phyloP scores from a whole-genome alignment of 108 stramenopile species.

The Epithemia pelagica region DNA sequence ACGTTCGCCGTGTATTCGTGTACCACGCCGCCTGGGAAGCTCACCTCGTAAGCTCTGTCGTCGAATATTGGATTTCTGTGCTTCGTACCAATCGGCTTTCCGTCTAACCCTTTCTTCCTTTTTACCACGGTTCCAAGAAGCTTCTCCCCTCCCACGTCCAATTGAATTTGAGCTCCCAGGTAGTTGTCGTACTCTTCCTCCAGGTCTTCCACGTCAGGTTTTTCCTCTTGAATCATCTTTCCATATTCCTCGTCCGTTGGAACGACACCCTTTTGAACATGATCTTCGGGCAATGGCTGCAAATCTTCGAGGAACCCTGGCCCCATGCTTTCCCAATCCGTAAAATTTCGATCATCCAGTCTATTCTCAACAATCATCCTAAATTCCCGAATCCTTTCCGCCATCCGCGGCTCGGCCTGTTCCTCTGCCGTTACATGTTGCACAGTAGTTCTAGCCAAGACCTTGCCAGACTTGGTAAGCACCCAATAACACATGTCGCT shows the following conservation, averaged over 20 bases:
- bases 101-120: slow-evolving; percentile 5
- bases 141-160: neutral
- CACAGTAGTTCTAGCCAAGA: slow-evolving; percentile 20
- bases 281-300: neutral
- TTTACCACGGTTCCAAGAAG: slow-evolving; percentile 3
- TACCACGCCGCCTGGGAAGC: slow-evolving; percentile 11
- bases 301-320: neutral
- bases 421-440: slow-evolving; percentile 31
- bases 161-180: slow-evolving; percentile 10
- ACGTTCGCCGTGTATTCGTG: slow-evolving; percentile 20
- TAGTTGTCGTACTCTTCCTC: slow-evolving; percentile 20
- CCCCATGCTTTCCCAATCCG: neutral
- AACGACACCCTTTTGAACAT: neutral
- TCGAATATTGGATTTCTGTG: slow-evolving; percentile 20
- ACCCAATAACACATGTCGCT: slow-evolving; percentile 31
- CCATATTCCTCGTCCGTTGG: neutral
- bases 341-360: neutral
- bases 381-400: no score
- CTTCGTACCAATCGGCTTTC: slow-evolving; percentile 12
- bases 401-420: neutral
- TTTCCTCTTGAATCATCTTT: neutral
- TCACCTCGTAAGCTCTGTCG: slow-evolving; percentile 15
- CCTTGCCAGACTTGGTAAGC: slow-evolving; percentile 12
- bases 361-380: neutral
- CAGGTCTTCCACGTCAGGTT: neutral